phyloP scores from a whole-genome alignment of 2,329 filamentous ascomycete genomes.

The Parascedosporium putredinis region DNA sequence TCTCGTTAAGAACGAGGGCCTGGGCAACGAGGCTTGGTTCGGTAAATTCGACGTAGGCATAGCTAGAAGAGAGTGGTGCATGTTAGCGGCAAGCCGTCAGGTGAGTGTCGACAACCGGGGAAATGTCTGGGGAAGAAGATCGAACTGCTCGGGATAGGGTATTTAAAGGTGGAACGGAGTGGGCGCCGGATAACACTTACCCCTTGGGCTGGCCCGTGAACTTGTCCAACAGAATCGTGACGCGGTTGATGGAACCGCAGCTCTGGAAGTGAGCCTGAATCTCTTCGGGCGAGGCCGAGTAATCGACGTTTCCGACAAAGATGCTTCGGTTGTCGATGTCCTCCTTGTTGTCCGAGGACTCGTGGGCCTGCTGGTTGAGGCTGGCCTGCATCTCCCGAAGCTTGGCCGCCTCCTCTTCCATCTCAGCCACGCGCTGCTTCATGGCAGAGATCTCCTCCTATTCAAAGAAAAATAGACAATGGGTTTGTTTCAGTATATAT shows the following conservation, averaged over 20 bases:
- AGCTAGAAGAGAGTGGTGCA: conserved; percentile 42
- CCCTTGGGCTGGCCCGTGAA: conserved; percentile 99
- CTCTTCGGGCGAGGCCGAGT: conserved; percentile 92
- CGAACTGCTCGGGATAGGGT: too few relatives aligned
- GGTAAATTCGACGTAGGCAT: conserved; percentile 97
- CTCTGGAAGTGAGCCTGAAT: conserved; percentile 97
- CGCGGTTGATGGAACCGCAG: conserved; percentile 93
- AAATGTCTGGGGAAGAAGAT: not conserved
- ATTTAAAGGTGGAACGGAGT: too few relatives aligned
- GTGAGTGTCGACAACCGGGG: not conserved
- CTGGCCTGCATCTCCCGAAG: conserved; percentile 78
- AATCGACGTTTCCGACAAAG: conserved; percentile 98
- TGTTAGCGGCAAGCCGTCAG: not conserved
- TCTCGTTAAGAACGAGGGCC: conserved; percentile 92
- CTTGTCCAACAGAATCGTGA: conserved; percentile 95
- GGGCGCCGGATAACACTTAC: conserved; percentile 42
- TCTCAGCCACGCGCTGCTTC: conserved; percentile 78
- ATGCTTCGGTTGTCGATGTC: conserved; percentile 92
- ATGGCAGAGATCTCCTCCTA: conserved; percentile 77
- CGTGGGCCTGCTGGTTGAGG: conserved; percentile 75
- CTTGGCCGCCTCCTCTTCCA: conserved; percentile 83
- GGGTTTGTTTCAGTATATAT: conserved; percentile 4
- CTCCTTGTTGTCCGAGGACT: conserved; percentile 84
- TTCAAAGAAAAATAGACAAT: not conserved
- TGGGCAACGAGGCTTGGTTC: conserved; percentile 89